Percentiles rank a stretch among this genome's conserved stretches.
phyloP scores from a whole-genome alignment of 305 asterid species.

The Fraxinus ornus region DNA sequence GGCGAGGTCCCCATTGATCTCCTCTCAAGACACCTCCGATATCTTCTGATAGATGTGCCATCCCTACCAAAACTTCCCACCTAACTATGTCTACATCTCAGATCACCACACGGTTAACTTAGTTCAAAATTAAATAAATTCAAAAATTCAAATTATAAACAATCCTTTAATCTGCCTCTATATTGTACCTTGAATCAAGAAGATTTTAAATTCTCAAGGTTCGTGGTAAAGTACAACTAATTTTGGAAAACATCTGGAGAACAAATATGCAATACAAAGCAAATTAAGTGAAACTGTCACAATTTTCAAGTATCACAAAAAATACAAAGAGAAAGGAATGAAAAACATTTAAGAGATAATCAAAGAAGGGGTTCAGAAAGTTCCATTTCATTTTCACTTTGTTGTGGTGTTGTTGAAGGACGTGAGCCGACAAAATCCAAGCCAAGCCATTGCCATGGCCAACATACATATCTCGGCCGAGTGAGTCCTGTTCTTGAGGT shows the following conservation, averaged over 20 bases:
- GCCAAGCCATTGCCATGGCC: slow-evolving; percentile 99
- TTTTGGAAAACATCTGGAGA: background rate
- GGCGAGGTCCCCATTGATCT: too few species aligned
- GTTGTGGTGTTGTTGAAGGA: slow-evolving; percentile 42
- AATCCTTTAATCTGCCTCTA: background rate
- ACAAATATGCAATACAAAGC: background rate
- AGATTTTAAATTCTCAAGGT: background rate
- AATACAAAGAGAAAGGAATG: background rate
- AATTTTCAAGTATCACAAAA: background rate
- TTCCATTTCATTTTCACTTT: slow-evolving; percentile 85
- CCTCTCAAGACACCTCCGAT: too few species aligned
- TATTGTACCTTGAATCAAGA: background rate
- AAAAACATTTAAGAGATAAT: slow-evolving; percentile 18
- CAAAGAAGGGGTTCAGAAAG: slow-evolving; percentile 92
- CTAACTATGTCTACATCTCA: background rate
- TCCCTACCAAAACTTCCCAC: background rate
- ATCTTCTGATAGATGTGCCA: background rate
- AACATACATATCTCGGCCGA: slow-evolving; percentile 77
- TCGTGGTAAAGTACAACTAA: background rate
- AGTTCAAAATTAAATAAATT: background rate
- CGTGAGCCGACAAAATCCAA: slow-evolving; percentile 64
- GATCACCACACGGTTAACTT: background rate
- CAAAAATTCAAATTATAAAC: background rate
- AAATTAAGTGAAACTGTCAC: background rate
- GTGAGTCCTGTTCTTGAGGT: slow-evolving; percentile 49